phyloP scores from a whole-genome alignment of 2,329 filamentous ascomycete species.

The Ophiostoma triangulosporum region DNA sequence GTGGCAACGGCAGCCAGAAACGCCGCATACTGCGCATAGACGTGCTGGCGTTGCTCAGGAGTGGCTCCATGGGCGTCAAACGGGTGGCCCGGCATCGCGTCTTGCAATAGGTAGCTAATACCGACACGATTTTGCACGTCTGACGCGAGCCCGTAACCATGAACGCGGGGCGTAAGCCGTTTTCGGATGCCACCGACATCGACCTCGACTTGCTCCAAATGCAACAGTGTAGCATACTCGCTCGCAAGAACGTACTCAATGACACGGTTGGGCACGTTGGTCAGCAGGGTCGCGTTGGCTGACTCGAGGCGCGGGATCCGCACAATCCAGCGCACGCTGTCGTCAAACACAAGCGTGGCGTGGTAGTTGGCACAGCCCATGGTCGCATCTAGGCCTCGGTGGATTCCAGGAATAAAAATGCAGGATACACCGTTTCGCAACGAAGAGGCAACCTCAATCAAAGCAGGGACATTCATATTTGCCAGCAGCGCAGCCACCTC shows the following conservation, averaged over 20 bases:
- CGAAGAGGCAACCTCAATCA: not conserved
- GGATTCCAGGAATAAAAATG: not conserved
- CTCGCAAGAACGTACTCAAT: slow-evolving; percentile 2
- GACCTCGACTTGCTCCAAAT: not conserved
- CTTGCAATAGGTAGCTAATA: slow-evolving; percentile 4
- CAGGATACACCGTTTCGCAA: not conserved
- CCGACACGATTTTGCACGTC: slow-evolving; percentile 3
- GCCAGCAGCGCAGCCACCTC: not conserved
- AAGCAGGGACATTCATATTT: not conserved
- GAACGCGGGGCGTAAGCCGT: not conserved
- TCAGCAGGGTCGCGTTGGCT: no score
- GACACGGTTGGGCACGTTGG: not conserved
- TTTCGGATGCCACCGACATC: not conserved
- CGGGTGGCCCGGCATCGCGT: slow-evolving; percentile 4
- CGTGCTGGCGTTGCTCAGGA: not conserved
- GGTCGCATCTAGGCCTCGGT: not conserved
- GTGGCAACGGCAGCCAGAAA: not conserved
- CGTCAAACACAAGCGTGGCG: not conserved
- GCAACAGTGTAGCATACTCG: slow-evolving; percentile 8
- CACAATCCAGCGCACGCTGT: not conserved
- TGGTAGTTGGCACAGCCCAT: slow-evolving; percentile 12
- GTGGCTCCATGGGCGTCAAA: slow-evolving; percentile 1
- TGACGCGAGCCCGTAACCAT: not conserved
- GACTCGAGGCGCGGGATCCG: not conserved
- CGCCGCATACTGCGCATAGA: slow-evolving; percentile 6